phyloP scores from a whole-genome alignment of 495 filamentous ascomycete genomes.

The Penicillium samsonianum region DNA sequence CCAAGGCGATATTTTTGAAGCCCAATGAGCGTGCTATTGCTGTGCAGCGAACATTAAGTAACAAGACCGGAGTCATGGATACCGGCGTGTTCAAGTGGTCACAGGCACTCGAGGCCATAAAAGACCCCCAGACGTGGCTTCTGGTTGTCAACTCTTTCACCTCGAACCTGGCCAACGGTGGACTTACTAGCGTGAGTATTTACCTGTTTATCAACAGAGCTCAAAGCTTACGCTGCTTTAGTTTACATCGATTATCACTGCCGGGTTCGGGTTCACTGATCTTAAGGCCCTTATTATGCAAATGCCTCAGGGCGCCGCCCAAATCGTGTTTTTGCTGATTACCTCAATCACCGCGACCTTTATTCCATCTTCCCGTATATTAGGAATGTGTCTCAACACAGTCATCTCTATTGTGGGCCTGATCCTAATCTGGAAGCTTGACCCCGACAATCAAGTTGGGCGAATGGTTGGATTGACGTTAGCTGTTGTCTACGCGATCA shows the following conservation, averaged over 20 bases:
- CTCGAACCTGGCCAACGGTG: conserved; percentile 31
- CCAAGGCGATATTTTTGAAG: conserved; percentile 55
- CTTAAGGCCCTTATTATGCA: conserved; percentile 41
- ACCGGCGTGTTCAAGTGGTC: conserved; percentile 40
- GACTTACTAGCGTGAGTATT: conserved; percentile 29
- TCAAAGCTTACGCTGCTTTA: conserved; percentile 9
- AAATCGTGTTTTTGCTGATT: conserved; percentile 40
- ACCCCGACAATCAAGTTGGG: conserved; percentile 51
- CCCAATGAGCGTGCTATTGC: conserved; percentile 47
- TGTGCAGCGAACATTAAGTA: conserved; percentile 41
- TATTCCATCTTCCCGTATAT: conserved; percentile 31
- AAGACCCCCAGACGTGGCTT: conserved; percentile 37
- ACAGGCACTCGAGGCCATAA: conserved; percentile 33
- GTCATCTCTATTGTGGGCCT: conserved; percentile 52
- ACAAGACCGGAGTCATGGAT: conserved; percentile 56
- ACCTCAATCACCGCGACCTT: conserved; percentile 34
- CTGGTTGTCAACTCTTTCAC: conserved; percentile 35
- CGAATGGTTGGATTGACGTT: conserved; percentile 58
- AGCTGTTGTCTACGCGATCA: conserved; percentile 51
- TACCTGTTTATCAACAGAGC: no score
- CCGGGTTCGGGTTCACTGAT: conserved; percentile 42
- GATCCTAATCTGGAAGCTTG: conserved; percentile 59
- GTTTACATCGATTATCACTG: conserved; percentile 46
- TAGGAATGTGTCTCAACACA: conserved; percentile 38
- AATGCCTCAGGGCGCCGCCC: conserved; percentile 42